Evolutionary conservation across 2,329 filamentous ascomycete species (phyloP).

Genomic region (Aaosphaeria arxii): DNA sequence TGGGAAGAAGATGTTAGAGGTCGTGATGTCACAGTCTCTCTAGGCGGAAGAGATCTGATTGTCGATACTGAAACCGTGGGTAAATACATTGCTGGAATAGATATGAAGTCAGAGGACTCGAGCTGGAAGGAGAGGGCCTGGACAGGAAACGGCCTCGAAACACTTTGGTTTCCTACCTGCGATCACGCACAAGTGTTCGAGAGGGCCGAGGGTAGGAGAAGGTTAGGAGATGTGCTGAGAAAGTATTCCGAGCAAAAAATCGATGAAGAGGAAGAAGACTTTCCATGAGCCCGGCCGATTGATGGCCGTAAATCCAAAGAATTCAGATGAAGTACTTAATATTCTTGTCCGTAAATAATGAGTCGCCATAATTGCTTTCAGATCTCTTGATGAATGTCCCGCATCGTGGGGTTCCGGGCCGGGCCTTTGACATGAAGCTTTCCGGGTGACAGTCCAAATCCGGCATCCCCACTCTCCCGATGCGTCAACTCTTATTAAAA

Average conservation of each 20-base stretch:
- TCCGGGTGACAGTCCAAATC: too few relatives aligned
- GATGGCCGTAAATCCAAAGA: too few relatives aligned
- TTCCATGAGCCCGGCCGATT: background rate
- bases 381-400: too few relatives aligned
- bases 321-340: too few relatives aligned
- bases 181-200: constrained; percentile 60
- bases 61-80: constrained; percentile 59
- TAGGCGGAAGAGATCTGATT: constrained; percentile 63
- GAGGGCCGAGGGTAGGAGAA: constrained; percentile 17
- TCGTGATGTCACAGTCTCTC: constrained; percentile 53
- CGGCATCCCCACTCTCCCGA: too few relatives aligned
- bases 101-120: constrained; percentile 24
- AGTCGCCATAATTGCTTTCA: too few relatives aligned
- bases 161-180: constrained; percentile 59
- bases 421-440: too few relatives aligned
- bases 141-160: constrained; percentile 49
- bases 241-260: constrained; percentile 16
- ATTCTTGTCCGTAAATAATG: too few relatives aligned
- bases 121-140: constrained; percentile 34
- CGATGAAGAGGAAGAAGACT: constrained; percentile 5
- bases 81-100: constrained; percentile 51
- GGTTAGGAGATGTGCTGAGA: constrained; percentile 22
- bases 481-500: too few relatives aligned
- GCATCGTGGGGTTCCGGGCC: too few relatives aligned
- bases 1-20: constrained; percentile 64